phyloP scores from a whole-genome alignment of 2,329 filamentous ascomycete species.

The Parastagonospora nodorum region DNA sequence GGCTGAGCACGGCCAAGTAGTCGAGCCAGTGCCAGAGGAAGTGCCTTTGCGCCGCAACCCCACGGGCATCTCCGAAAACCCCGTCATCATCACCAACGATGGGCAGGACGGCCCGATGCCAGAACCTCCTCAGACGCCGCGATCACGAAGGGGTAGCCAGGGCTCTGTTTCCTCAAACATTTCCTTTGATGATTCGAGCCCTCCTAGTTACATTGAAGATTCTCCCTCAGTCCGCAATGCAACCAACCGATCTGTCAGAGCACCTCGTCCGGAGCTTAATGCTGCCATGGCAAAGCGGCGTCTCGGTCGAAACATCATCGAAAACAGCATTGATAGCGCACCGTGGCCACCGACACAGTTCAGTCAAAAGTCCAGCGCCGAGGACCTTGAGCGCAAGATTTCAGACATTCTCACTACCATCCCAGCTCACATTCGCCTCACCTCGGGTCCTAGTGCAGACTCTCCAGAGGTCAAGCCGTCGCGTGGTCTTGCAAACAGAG shows the following conservation, averaged over 20 bases:
- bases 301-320: slow-evolving; percentile 47
- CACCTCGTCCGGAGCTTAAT: slow-evolving; percentile 49
- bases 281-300: slow-evolving; percentile 50
- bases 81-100: slow-evolving; percentile 25
- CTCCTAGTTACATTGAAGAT: slow-evolving; percentile 35
- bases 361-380: slow-evolving; percentile 43
- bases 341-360: slow-evolving; percentile 46
- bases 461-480: slow-evolving; percentile 35
- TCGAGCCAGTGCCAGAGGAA: not conserved
- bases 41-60: slow-evolving; percentile 1
- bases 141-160: slow-evolving; percentile 35
- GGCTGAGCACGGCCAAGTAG: not conserved
- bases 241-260: slow-evolving; percentile 31
- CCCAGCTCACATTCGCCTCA: slow-evolving; percentile 78
- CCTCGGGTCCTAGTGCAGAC: slow-evolving; percentile 44
- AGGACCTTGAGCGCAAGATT: slow-evolving; percentile 79
- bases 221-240: slow-evolving; percentile 43
- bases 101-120: slow-evolving; percentile 11
- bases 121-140: slow-evolving; percentile 37
- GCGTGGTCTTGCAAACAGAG: slow-evolving; percentile 32
- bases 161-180: slow-evolving; percentile 37
- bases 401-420: slow-evolving; percentile 77
- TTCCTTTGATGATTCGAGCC: slow-evolving; percentile 38
- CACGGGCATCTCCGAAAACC: slow-evolving; percentile 16
- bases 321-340: slow-evolving; percentile 17